Evolutionary conservation across 2,329 filamentous ascomycete genomes (phyloP).

Genomic region (Aureobasidium melanogenum): DNA sequence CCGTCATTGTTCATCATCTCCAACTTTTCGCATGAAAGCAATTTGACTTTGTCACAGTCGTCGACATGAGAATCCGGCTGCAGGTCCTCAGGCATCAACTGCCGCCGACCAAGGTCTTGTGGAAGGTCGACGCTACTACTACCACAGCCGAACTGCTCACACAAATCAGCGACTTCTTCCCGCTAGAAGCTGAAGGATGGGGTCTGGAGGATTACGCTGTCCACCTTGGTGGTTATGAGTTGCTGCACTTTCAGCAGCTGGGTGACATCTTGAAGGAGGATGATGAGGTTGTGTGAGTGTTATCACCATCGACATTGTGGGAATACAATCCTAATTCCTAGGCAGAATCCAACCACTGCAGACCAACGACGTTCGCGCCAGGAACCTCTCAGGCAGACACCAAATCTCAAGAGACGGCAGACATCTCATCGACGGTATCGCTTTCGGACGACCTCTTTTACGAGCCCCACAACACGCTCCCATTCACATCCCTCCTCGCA

Average conservation of each 20-base stretch:
- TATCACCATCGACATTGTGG: too few species aligned
- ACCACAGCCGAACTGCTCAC: slow-evolving; percentile 71
- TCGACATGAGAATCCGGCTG: slow-evolving; percentile 61
- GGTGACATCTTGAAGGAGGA: slow-evolving; percentile 66
- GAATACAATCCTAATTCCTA: not conserved
- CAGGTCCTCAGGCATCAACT: slow-evolving; percentile 64
- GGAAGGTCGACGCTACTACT: slow-evolving; percentile 46
- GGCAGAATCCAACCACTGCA: slow-evolving; percentile 68
- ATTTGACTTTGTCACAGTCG: not conserved
- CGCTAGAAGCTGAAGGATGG: slow-evolving; percentile 74
- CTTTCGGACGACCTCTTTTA: slow-evolving; percentile 69
- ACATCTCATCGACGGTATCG: slow-evolving; percentile 75
- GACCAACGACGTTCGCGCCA: slow-evolving; percentile 62
- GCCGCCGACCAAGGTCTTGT: slow-evolving; percentile 63
- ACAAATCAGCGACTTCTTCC: slow-evolving; percentile 69
- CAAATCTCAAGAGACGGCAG: slow-evolving; percentile 73
- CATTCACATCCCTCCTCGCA: slow-evolving; percentile 64
- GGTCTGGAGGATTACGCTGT: slow-evolving; percentile 85
- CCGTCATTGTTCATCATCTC: not conserved
- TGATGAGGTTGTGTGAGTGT: slow-evolving; percentile 67
- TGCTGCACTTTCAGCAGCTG: slow-evolving; percentile 73
- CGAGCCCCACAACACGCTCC: slow-evolving; percentile 53
- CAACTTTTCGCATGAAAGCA: not conserved
- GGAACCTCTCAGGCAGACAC: slow-evolving; percentile 65
- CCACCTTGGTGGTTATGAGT: slow-evolving; percentile 72